Base-by-base conservation (phyloP, 2,329 filamentous ascomycete species). In the Colletotrichum echinochloae region DNA sequence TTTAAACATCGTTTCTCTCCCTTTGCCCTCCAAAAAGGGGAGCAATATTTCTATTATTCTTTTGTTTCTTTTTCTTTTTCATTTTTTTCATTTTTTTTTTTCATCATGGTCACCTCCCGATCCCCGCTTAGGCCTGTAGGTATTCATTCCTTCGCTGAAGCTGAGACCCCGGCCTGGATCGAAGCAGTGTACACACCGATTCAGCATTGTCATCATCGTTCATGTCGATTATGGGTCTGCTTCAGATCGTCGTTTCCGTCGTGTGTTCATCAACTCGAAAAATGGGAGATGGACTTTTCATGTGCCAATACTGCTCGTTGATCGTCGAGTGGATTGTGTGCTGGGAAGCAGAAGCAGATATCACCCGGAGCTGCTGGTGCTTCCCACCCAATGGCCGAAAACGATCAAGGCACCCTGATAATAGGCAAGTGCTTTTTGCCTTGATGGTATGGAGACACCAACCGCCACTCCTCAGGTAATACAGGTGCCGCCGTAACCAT, bases 1-100 rank as follows among this genome's bases (percentile, higher is more conserved):
- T n/a, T n/a, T n/a, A n/a, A n/a, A n/a, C n/a, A n/a, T n/a, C n/a
- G n/a, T 14, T 18, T 33, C 28, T 35, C 9, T 5, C 20, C 8
- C 16, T 33, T 52, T 20, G 8, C 11, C 7, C 11, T n/a, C 41
- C 20, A 8, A 9, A n/a, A 44, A 8, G 20, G 39, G 41, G 41
- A 11, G 3, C 20, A n/a, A n/a, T n/a, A 5, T 14, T 20, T 2
- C 9, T 2, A 2, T 12, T 2, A 2, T 12, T n/a, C 28, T 11
- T 30, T 35, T n/a, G 11, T 28, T 30, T 8, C n/a, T 28, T 23
- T 51, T 30, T 6, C 2, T 33, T 33, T 8, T 33, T 33, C 30
- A 5, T 33, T 33, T 33, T 5, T n/a, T 11, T 8, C 8, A n/a
- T 28, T 23, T 51, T 30, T 6, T 1, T 33, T 33, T 8, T 33